Conservation (phyloP, 257 asterid species). For the Oldenlandia corymbosa region DNA sequence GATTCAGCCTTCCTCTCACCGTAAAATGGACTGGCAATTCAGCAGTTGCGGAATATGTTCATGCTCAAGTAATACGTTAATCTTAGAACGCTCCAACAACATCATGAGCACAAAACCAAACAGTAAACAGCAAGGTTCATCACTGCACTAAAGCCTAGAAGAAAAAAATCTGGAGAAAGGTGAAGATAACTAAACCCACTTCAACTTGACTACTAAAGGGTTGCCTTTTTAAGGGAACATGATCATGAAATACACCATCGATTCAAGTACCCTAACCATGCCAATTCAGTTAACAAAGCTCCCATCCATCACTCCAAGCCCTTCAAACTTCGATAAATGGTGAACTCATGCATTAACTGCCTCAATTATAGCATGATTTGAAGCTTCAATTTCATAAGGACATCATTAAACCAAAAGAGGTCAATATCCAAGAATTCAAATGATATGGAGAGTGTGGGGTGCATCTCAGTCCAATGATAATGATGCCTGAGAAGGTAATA, state of each 20-base stretch:
- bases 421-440: background rate
- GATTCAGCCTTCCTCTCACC: no score
- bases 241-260: background rate
- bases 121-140: background rate
- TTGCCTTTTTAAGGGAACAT: background rate
- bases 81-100: background rate
- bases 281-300: background rate
- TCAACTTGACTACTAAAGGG: background rate
- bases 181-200: background rate
- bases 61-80: background rate
- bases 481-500: constrained; percentile 38
- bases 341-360: background rate
- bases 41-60: background rate
- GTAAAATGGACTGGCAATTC: no score
- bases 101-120: background rate
- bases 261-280: background rate
- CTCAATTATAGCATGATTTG: background rate
- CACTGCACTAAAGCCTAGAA: background rate
- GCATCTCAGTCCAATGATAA: constrained; percentile 27
- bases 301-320: background rate
- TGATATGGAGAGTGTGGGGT: constrained; percentile 9
- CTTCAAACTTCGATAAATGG: background rate
- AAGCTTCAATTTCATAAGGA: constrained; percentile 10
- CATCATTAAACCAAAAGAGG: constrained; percentile 3
- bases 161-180: background rate